A percentile compares a stretch with the other conserved stretches of the same genome.
These are phyloP conservation scores for Polytolypa hystricis DNA, from an alignment of 2,329 filamentous ascomycete genomes.

Conservation along the genomic window DNA sequence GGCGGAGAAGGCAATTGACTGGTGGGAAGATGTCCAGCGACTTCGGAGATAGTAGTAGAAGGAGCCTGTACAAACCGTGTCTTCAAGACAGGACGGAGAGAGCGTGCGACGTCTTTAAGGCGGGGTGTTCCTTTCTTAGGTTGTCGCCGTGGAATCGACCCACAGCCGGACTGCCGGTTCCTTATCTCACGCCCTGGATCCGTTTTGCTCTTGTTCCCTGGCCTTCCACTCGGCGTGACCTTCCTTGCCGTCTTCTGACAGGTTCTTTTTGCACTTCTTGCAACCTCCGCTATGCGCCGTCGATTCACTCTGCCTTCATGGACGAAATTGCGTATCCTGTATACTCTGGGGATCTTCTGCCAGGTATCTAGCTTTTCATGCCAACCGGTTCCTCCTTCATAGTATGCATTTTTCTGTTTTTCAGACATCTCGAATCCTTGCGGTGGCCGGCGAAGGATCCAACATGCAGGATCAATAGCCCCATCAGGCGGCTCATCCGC, in stretches of 20 bases:
- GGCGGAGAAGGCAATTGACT: too few relatives aligned
- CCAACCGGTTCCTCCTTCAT: constrained; percentile 30
- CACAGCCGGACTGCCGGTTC: constrained; percentile 7
- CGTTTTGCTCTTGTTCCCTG: neutral
- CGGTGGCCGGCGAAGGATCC: constrained; percentile 31
- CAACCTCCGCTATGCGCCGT: constrained; percentile 21
- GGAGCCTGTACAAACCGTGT: too few relatives aligned
- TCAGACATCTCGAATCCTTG: constrained; percentile 27
- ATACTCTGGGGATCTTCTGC: constrained; percentile 25
- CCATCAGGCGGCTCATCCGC: constrained; percentile 28
- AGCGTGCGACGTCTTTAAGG: too few relatives aligned
- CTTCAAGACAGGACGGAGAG: too few relatives aligned
- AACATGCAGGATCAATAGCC: constrained; percentile 29
- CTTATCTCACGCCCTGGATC: neutral
- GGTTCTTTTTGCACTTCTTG: constrained; percentile 12
- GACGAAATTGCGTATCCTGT: constrained; percentile 26
- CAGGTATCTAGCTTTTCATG: constrained; percentile 30
- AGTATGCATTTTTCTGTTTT: constrained; percentile 27
- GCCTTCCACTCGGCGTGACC: neutral
- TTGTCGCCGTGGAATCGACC: constrained; percentile 4
- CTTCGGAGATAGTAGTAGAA: too few relatives aligned
- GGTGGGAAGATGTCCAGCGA: too few relatives aligned
- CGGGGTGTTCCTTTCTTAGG: too few relatives aligned
- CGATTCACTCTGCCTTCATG: constrained; percentile 28
- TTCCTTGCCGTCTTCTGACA: constrained; percentile 11